A percentile compares a stretch with the other conserved stretches of the same genome.
These are phyloP conservation scores for Epithemia pelagica DNA, from an alignment of 108 stramenopile species.

Conservation along the genomic window DNA sequence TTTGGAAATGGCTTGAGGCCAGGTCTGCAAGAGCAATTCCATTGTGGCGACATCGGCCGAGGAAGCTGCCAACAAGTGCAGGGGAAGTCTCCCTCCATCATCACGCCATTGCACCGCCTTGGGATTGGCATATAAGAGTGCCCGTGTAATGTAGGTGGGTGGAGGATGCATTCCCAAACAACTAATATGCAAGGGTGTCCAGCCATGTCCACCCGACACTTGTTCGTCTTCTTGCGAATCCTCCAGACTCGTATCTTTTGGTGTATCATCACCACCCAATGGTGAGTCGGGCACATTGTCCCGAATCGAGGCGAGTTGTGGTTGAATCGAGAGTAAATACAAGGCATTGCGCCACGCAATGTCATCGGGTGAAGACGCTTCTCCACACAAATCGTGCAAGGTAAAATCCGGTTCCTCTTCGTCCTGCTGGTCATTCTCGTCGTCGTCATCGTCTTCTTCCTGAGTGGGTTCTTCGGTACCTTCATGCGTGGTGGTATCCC, in stretches of 20 bases:
- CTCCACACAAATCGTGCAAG: conserved; percentile 42
- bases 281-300: conserved; percentile 7
- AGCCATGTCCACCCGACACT: conserved; percentile 10
- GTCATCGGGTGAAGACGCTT: conserved; percentile 29
- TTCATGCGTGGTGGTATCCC: not conserved
- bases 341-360: conserved; percentile 39
- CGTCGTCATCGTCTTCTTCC: not conserved
- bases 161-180: conserved; percentile 26
- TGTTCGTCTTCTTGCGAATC: not conserved
- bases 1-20: conserved; percentile 32
- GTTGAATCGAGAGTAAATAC: conserved; percentile 25
- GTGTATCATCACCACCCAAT: not conserved
- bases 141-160: conserved; percentile 29
- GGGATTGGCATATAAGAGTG: conserved; percentile 26
- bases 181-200: conserved; percentile 37
- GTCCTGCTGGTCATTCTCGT: not conserved
- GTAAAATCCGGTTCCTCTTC: not conserved
- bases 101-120: conserved; percentile 17
- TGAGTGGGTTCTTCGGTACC: not conserved
- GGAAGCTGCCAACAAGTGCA: conserved; percentile 38
- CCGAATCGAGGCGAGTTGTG: conserved; percentile 21
- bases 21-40: conserved; percentile 38
- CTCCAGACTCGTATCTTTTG: not conserved
- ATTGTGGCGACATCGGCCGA: conserved; percentile 28
- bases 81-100: conserved; percentile 36